A percentile compares a stretch with the other conserved stretches of the same genome.
Conservation (phyloP, 805 yeast species). For the Lachancea fermentati region DNA sequence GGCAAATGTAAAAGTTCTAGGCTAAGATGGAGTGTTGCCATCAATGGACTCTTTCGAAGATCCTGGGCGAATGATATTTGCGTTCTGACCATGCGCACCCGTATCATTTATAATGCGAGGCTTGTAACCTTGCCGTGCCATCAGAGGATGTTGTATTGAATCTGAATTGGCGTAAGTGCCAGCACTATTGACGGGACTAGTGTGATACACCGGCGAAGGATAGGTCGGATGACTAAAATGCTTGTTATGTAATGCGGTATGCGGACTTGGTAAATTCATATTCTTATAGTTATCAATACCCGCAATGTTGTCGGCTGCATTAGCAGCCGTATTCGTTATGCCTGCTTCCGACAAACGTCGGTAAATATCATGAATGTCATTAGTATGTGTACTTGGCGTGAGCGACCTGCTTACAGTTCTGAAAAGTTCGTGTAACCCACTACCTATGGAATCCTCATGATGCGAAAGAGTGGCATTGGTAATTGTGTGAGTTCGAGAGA, state of each 20-base stretch:
- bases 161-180: no score
- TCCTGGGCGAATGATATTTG: no score
- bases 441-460: neutral
- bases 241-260: slow-evolving; percentile 1
- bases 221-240: neutral
- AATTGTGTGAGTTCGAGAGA: slow-evolving; percentile 2
- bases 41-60: no score
- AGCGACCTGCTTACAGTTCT: slow-evolving; percentile 18
- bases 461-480: neutral
- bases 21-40: no score
- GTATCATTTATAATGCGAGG: no score
- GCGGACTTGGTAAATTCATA: slow-evolving; percentile 12
- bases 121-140: no score
- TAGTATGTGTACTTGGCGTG: slow-evolving; percentile 15
- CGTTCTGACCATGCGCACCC: no score
- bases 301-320: slow-evolving; percentile 41
- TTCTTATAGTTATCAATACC: slow-evolving; percentile 35
- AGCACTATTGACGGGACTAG: neutral
- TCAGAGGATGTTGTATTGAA: no score
- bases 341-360: slow-evolving; percentile 34
- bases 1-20: no score
- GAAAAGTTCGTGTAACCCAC: slow-evolving; percentile 7
- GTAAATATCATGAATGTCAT: slow-evolving; percentile 28
- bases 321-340: slow-evolving; percentile 39
- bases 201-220: neutral